These are phyloP conservation scores for Penicillium lividum DNA, from an alignment of 495 filamentous ascomycete genomes.

Conservation along the genomic window DNA sequence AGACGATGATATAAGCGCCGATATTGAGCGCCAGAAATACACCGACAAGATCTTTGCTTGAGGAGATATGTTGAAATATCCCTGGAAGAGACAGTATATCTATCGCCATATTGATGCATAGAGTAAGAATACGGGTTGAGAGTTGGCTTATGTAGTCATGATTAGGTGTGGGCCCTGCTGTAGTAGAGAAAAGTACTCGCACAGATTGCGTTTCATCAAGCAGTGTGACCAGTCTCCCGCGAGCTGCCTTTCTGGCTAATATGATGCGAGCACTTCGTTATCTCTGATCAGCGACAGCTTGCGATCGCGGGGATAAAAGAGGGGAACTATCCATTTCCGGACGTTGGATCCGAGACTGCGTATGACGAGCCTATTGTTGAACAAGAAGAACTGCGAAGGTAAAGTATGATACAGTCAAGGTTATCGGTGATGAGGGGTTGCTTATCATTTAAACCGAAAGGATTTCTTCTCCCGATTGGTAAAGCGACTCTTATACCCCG, in stretches of 20 bases:
- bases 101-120: slow-evolving; percentile 3
- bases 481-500: slow-evolving; percentile 15
- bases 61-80: slow-evolving; percentile 11
- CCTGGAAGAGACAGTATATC: slow-evolving; percentile 8
- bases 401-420: not conserved
- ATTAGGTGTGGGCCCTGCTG: not conserved
- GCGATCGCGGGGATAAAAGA: slow-evolving; percentile 7
- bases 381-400: not conserved
- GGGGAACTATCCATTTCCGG: slow-evolving; percentile 17
- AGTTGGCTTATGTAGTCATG: not conserved
- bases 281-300: slow-evolving; percentile 1
- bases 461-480: slow-evolving; percentile 30
- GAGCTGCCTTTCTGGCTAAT: slow-evolving; percentile 34
- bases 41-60: slow-evolving; percentile 22
- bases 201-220: not conserved
- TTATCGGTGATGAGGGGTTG: slow-evolving; percentile 18
- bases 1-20: slow-evolving; percentile 22
- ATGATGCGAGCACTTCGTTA: slow-evolving; percentile 30
- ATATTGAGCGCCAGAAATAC: slow-evolving; percentile 27
- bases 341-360: slow-evolving; percentile 26
- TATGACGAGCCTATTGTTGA: slow-evolving; percentile 8
- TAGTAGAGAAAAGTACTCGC: not conserved
- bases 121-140: not conserved
- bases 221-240: not conserved
- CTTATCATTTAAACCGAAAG: slow-evolving; percentile 21